Conservation (phyloP, 306 rosid species). For the Fagus sylvatica region DNA sequence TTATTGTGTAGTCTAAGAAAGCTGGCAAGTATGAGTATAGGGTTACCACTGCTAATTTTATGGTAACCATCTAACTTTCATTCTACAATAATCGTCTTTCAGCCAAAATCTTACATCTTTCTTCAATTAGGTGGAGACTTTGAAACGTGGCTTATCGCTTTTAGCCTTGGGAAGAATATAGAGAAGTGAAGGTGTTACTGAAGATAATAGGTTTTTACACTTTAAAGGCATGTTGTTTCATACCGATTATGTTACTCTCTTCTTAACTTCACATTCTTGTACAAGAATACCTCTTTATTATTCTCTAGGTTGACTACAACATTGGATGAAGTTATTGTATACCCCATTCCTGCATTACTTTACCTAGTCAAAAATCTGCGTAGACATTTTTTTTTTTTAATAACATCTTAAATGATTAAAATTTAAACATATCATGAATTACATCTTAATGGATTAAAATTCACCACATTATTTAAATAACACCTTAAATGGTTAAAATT, state of each 20-base stretch:
- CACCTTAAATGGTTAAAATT: no score
- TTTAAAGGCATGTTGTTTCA: background rate
- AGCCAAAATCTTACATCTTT: background rate
- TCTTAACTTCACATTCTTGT: background rate
- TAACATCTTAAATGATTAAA: no score
- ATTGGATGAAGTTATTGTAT: conserved; percentile 79
- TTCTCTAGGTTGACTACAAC: conserved; percentile 69
- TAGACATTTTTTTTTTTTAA: no score
- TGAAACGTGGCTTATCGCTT: conserved; percentile 87
- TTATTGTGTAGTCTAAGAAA: conserved; percentile 91
- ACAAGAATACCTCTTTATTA: background rate
- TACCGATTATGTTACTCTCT: background rate
- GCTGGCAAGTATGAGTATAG: conserved; percentile 95
- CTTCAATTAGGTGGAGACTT: conserved; percentile 71
- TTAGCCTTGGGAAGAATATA: conserved; percentile 65
- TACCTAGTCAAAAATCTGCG: conserved; percentile 71
- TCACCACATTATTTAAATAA: no score
- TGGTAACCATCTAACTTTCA: conserved; percentile 31
- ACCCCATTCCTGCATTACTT: conserved; percentile 87
- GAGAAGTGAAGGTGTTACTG: conserved; percentile 76
- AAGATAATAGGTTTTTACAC: conserved; percentile 67
- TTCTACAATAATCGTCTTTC: no score
- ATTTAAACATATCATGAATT: no score
- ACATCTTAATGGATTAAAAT: no score
- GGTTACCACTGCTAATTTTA: conserved; percentile 88